Conservation (phyloP, 257 asterid species). For the Solanum verrucosum region DNA sequence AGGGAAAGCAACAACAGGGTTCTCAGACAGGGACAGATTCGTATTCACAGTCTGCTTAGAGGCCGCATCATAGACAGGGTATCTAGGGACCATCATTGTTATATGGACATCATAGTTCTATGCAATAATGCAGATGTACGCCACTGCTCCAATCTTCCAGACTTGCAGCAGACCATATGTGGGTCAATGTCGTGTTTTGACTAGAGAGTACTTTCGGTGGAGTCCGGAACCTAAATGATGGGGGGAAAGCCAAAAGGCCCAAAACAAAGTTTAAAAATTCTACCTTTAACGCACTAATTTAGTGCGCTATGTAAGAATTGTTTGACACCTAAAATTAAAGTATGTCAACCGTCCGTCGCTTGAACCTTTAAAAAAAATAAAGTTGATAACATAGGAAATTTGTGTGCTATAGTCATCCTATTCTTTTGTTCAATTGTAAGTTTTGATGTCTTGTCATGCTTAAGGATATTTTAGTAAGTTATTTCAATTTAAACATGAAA, state of each 20-base stretch:
- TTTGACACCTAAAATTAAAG: background rate
- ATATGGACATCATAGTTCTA: background rate
- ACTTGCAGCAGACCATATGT: background rate
- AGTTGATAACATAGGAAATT: background rate
- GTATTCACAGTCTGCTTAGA: background rate
- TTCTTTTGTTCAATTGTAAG: background rate
- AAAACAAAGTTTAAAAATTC: background rate
- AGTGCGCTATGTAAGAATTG: background rate
- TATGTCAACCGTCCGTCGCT: background rate
- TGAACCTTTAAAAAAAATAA: background rate
- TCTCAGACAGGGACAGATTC: background rate
- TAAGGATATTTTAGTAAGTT: background rate
- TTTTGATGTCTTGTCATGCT: background rate
- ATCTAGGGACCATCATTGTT: background rate
- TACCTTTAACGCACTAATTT: background rate
- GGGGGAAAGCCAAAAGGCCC: background rate
- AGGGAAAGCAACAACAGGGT: background rate
- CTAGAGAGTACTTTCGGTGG: background rate
- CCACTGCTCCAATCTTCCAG: background rate
- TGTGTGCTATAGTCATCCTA: background rate
- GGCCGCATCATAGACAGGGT: background rate
- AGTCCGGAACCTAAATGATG: background rate
- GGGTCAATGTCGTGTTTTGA: background rate
- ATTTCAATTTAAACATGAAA: background rate
- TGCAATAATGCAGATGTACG: background rate